These are phyloP conservation scores for Pseudognaphalium luteoalbum DNA, from an alignment of 129 eudicot species.

Conservation along the genomic window DNA sequence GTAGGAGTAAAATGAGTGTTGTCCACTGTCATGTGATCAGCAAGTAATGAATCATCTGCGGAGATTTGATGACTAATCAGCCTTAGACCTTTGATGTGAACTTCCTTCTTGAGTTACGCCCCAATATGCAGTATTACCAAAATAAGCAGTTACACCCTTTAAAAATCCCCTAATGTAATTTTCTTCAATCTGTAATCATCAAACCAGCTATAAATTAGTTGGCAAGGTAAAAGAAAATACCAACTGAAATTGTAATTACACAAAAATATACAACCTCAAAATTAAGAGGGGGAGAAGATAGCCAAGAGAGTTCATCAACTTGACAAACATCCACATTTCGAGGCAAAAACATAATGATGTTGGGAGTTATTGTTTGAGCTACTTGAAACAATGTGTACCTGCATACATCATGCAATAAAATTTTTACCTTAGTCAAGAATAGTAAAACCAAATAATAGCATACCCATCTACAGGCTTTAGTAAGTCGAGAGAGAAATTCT, in stretches of 20 bases:
- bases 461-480: slow-evolving; percentile 86
- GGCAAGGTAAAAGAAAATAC: not conserved
- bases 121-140: slow-evolving; percentile 49
- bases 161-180: slow-evolving; percentile 45
- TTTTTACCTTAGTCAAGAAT: not conserved
- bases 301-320: slow-evolving; percentile 76
- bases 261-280: slow-evolving; percentile 49
- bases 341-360: slow-evolving; percentile 77
- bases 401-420: slow-evolving; percentile 20
- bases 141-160: slow-evolving; percentile 70
- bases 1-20: slow-evolving; percentile 14
- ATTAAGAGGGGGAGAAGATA: slow-evolving; percentile 79
- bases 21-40: not conserved
- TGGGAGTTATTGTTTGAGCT: slow-evolving; percentile 67
- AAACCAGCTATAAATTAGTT: not conserved
- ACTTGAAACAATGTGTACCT: slow-evolving; percentile 68
- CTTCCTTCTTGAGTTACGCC: slow-evolving; percentile 27
- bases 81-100: slow-evolving; percentile 16
- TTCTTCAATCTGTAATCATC: slow-evolving; percentile 60
- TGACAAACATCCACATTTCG: slow-evolving; percentile 61
- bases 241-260: not conserved
- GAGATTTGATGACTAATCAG: not conserved
- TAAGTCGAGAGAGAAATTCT: slow-evolving; percentile 56
- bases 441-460: not conserved
- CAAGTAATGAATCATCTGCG: not conserved